A percentile compares a stretch with the other conserved stretches of the same genome.
Evolutionary conservation across 2,329 filamentous ascomycete genomes (phyloP).

Genomic region (Arthrobotrys pseudoclavata): DNA sequence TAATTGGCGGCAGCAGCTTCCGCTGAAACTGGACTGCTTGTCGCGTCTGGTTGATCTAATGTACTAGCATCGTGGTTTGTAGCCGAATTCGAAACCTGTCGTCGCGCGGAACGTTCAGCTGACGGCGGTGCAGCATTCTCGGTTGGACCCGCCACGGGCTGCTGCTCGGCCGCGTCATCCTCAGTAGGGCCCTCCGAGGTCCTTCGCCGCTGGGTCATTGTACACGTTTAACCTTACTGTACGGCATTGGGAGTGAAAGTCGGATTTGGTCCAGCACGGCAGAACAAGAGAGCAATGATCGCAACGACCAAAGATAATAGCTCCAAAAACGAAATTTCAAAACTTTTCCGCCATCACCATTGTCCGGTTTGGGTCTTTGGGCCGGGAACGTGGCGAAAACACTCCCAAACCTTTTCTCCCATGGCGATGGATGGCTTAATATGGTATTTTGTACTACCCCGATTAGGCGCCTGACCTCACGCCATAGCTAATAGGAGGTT

Average conservation of each 20-base stretch:
- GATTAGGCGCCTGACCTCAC: constrained; percentile 32
- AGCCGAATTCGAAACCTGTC: constrained; percentile 24
- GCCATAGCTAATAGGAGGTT: constrained; percentile 11
- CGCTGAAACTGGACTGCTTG: constrained; percentile 46
- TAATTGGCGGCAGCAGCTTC: constrained; percentile 34
- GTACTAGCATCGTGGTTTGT: constrained; percentile 10
- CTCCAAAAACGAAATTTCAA: constrained; percentile 43
- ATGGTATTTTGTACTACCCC: constrained; percentile 40
- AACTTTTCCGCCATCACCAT: constrained; percentile 41
- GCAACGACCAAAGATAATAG: constrained; percentile 27
- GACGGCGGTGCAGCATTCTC: constrained; percentile 36
- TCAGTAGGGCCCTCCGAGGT: constrained; percentile 51
- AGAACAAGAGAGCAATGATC: constrained; percentile 27
- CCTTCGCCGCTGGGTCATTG: constrained; percentile 39
- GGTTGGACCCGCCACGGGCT: constrained; percentile 7
- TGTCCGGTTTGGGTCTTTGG: constrained; percentile 46
- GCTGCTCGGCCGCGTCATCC: constrained; percentile 29
- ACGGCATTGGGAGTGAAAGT: constrained; percentile 52
- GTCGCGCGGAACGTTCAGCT: constrained; percentile 17
- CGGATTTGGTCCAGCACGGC: constrained; percentile 52
- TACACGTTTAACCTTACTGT: constrained; percentile 37
- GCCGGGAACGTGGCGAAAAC: constrained; percentile 49
- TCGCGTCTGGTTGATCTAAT: constrained; percentile 45
- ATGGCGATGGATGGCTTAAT: constrained; percentile 31
- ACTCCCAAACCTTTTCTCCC: constrained; percentile 30